phyloP scores from a whole-genome alignment of 352 stramenopile genomes.

The Pythium utonaiense region DNA sequence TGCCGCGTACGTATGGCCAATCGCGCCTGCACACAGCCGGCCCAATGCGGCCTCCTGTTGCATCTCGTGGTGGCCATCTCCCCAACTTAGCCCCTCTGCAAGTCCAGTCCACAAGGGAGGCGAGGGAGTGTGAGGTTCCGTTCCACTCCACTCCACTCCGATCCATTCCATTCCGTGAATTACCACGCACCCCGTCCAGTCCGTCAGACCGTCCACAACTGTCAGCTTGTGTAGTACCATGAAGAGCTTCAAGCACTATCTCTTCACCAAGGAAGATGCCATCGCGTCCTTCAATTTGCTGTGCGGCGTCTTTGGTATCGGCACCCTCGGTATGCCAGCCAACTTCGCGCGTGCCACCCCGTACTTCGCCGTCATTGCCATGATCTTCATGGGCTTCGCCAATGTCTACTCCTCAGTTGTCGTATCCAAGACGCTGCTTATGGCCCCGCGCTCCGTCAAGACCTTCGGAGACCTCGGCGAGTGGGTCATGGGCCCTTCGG shows the following conservation, averaged over 20 bases:
- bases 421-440: slow-evolving; percentile 29
- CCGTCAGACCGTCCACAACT: background rate
- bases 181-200: too few relatives aligned
- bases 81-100: too few relatives aligned
- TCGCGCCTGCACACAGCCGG: too few relatives aligned
- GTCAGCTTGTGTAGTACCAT: background rate
- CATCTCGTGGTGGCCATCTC: too few relatives aligned
- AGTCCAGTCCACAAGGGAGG: too few relatives aligned
- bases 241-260: slow-evolving; percentile 19
- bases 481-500: slow-evolving; percentile 19
- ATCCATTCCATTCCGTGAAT: slow-evolving; percentile 3
- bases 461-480: slow-evolving; percentile 35
- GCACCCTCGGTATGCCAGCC: slow-evolving; percentile 30
- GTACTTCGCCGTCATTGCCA: slow-evolving; percentile 19
- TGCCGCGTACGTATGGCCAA: too few relatives aligned
- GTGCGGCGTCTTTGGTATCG: slow-evolving; percentile 35
- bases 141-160: background rate
- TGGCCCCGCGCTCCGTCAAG: slow-evolving; percentile 21
- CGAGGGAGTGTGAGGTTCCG: too few relatives aligned
- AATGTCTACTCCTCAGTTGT: slow-evolving; percentile 31
- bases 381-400: slow-evolving; percentile 30
- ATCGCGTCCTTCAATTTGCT: slow-evolving; percentile 24
- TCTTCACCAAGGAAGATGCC: slow-evolving; percentile 31
- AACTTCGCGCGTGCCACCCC: slow-evolving; percentile 32
- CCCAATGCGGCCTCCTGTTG: too few relatives aligned